Percentiles rank a stretch among this genome's conserved stretches.
phyloP scores from a whole-genome alignment of 2,329 filamentous ascomycete species.

The Nemania abortiva region DNA sequence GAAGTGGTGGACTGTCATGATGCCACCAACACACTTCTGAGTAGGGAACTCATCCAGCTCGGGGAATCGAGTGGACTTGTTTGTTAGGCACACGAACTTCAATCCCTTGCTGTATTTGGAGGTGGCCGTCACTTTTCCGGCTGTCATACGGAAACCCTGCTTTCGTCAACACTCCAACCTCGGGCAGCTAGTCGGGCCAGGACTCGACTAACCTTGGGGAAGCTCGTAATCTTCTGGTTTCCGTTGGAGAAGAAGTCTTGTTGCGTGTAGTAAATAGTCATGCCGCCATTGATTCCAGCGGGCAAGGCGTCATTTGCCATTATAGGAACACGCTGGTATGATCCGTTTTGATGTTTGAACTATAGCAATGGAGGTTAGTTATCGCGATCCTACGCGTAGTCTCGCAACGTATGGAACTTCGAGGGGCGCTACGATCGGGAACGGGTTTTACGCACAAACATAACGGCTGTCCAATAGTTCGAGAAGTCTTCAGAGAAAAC shows the following conservation, averaged over 20 bases:
- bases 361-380: slow-evolving; percentile 1
- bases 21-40: slow-evolving; percentile 55
- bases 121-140: slow-evolving; percentile 52
- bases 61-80: slow-evolving; percentile 55
- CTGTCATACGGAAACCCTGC: slow-evolving; percentile 59
- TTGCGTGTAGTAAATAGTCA: slow-evolving; percentile 52
- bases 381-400: not conserved
- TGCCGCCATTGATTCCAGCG: slow-evolving; percentile 48
- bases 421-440: no score
- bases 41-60: slow-evolving; percentile 57
- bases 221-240: slow-evolving; percentile 58
- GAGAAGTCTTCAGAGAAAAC: slow-evolving; percentile 50
- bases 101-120: slow-evolving; percentile 54
- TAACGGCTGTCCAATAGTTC: slow-evolving; percentile 51
- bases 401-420: not conserved
- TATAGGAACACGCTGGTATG: slow-evolving; percentile 50
- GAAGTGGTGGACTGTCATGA: slow-evolving; percentile 59
- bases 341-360: slow-evolving; percentile 50
- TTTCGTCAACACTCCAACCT: slow-evolving; percentile 14
- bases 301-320: slow-evolving; percentile 50
- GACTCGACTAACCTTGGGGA: slow-evolving; percentile 53
- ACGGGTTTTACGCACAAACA: slow-evolving; percentile 41
- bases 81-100: slow-evolving; percentile 57
- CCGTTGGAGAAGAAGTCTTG: slow-evolving; percentile 50
- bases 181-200: not conserved